Base-by-base conservation (phyloP, 176 grass and related monocot genomes). In the Ampelocalamus luodianensis region DNA sequence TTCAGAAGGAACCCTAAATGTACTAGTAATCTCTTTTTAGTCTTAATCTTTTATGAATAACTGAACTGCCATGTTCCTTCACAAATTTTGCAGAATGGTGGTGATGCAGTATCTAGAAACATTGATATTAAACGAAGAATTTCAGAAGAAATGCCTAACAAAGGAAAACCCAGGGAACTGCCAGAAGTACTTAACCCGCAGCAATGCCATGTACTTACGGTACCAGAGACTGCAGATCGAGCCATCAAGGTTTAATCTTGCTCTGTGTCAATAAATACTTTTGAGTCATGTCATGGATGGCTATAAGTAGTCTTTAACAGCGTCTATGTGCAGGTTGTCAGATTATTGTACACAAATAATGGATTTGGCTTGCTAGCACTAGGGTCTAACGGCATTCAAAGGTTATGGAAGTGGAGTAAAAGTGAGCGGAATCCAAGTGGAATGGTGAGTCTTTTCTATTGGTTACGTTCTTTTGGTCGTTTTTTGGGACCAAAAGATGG, bases 271-370 rank as follows among this genome's bases (percentile, higher is more conserved):
- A 20, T 20, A 54, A 50, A 50, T 6, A 20, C 17, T 17, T 53
- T 60, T 53, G 15, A 54, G 15, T 61, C 46, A 55, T 69, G 77
- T 79, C 38, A 36, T 13, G 5, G 42, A 79, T 76, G 29, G 50
- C 17, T 43, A 74, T 43, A 29, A 42, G 37, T 69, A 3, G 55
- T 23, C 51, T 54, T 53, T 69, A 44, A 56, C 8, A 10, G 24
- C 29, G 14, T 74, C 29, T 70, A 10, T 18, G 62, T 85, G 61
- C 77, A 91, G 90, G 70, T 91, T 78, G 68, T 77, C n/a, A 88
- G 90, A 81, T 76, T 91, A 29, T 68, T 91, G 45, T 91, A 88
- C 54, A 91, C 90, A 78, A 91, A 91, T 61, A 82, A 81, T 10
- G 90, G 90, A 53, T 64, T 81, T 71, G 81, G 90, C 22, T 85